phyloP scores from a whole-genome alignment of 2,329 filamentous ascomycete species.

The Exophiala dermatitidis region DNA sequence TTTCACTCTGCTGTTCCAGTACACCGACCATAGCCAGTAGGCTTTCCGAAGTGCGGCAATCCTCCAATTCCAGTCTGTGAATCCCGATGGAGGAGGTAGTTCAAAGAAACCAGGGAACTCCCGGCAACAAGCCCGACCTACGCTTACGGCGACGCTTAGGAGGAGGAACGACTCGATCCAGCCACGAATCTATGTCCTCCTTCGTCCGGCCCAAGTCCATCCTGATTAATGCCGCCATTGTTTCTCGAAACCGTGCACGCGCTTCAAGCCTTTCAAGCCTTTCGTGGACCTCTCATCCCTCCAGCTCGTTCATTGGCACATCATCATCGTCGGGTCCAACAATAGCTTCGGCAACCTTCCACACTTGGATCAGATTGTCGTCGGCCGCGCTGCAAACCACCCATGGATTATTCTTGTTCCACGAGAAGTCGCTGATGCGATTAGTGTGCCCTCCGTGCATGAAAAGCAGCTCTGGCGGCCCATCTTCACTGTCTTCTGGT shows the following conservation, averaged over 20 bases:
- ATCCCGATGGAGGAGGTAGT: no score
- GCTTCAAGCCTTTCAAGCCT: neutral
- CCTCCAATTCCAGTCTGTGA: no score
- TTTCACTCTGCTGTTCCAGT: no score
- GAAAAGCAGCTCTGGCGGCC: conserved; percentile 91
- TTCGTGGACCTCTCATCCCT: conserved; percentile 32
- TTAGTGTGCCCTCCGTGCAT: conserved; percentile 99
- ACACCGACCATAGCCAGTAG: no score
- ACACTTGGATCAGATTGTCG: conserved; percentile 93
- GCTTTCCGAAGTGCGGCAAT: no score
- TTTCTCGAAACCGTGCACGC: neutral
- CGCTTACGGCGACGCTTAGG: no score
- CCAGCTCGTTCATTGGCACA: conserved; percentile 68
- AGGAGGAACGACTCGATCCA: neutral
- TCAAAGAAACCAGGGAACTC: no score
- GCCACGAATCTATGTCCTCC: neutral
- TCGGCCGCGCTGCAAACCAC: conserved; percentile 91
- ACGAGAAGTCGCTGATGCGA: conserved; percentile 91
- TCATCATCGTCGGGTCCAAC: conserved; percentile 64
- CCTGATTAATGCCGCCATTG: neutral
- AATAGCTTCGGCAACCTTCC: conserved; percentile 77
- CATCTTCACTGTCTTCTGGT: conserved; percentile 90
- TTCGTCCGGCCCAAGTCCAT: neutral
- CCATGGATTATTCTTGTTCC: conserved; percentile 97
- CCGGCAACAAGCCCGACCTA: no score